A percentile compares a stretch with the other conserved stretches of the same genome.
Conservation (phyloP, 306 rosid species). For the Phaseolus lunatus region DNA sequence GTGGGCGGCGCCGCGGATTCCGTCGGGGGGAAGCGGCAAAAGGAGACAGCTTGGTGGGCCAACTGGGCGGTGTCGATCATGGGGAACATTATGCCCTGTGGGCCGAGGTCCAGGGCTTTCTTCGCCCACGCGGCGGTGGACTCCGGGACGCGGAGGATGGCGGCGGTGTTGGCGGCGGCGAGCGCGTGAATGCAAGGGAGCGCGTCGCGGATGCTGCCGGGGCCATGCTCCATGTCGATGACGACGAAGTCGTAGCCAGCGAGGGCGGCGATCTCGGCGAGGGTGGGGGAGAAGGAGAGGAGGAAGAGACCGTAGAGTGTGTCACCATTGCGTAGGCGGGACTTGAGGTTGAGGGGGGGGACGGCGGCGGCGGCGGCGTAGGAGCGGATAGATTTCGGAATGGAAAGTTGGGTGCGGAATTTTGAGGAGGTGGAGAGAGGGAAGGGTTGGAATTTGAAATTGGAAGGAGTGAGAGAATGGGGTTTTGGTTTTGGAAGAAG, state of each 20-base stretch:
- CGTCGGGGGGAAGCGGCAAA: conserved; percentile 74
- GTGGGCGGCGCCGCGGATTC: conserved; percentile 84
- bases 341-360: conserved; percentile 54
- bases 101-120: conserved; percentile 88
- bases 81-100: conserved; percentile 84
- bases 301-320: conserved; percentile 81
- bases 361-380: neutral
- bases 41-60: conserved; percentile 74
- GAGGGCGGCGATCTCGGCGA: conserved; percentile 80
- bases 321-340: conserved; percentile 73
- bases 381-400: conserved; percentile 51
- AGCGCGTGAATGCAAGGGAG: conserved; percentile 75
- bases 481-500: neutral
- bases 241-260: conserved; percentile 83
- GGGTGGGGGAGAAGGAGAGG: conserved; percentile 80
- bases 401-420: conserved; percentile 14
- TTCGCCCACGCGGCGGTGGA: conserved; percentile 77
- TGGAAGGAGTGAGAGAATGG: neutral
- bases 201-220: conserved; percentile 69
- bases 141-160: conserved; percentile 77
- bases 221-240: conserved; percentile 89
- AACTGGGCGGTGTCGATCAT: conserved; percentile 68
- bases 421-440: conserved; percentile 29
- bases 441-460: conserved; percentile 8
- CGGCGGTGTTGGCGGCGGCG: conserved; percentile 72